Conservation (phyloP, 2,329 filamentous ascomycete species). For the Bipolaris victoriae region DNA sequence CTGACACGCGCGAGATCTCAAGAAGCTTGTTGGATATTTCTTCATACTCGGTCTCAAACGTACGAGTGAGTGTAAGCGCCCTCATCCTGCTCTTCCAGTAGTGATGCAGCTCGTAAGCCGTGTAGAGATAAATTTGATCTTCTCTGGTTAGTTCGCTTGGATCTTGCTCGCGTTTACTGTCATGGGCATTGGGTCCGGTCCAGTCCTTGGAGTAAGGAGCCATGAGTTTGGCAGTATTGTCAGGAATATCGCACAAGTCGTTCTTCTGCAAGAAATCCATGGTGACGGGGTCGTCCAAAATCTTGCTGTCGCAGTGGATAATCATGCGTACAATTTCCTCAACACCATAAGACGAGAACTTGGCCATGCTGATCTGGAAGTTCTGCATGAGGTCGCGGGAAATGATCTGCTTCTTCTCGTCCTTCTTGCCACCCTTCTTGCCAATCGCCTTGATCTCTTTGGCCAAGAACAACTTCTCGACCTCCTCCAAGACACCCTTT, state of each 20-base stretch:
- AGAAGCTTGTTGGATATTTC: conserved; percentile 85
- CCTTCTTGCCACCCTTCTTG: conserved; percentile 73
- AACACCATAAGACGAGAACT: conserved; percentile 83
- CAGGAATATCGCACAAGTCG: conserved; percentile 88
- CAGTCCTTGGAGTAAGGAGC: conserved; percentile 96
- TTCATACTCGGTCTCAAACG: conserved; percentile 87
- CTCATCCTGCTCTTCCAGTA: conserved; percentile 99
- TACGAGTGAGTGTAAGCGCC: conserved; percentile 82
- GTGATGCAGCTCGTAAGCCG: conserved; percentile 91
- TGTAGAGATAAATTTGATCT: conserved; percentile 93
- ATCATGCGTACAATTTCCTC: conserved; percentile 92
- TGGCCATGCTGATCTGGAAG: conserved; percentile 79
- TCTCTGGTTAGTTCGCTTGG: conserved; percentile 87
- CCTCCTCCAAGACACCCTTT: conserved; percentile 95
- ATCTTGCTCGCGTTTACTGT: conserved; percentile 81
- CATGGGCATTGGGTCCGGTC: conserved; percentile 84
- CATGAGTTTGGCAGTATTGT: conserved; percentile 89
- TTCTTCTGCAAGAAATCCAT: conserved; percentile 97
- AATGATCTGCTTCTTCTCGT: conserved; percentile 98
- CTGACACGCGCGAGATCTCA: conserved; percentile 84
- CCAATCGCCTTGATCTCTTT: conserved; percentile 94
- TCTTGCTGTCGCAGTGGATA: conserved; percentile 89
- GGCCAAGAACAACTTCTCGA: conserved; percentile 95
- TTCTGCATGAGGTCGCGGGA: conserved; percentile 72
- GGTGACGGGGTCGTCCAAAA: conserved; percentile 86